Base-by-base conservation (phyloP, 148 eudicot species). In the Simmondsia chinensis region DNA sequence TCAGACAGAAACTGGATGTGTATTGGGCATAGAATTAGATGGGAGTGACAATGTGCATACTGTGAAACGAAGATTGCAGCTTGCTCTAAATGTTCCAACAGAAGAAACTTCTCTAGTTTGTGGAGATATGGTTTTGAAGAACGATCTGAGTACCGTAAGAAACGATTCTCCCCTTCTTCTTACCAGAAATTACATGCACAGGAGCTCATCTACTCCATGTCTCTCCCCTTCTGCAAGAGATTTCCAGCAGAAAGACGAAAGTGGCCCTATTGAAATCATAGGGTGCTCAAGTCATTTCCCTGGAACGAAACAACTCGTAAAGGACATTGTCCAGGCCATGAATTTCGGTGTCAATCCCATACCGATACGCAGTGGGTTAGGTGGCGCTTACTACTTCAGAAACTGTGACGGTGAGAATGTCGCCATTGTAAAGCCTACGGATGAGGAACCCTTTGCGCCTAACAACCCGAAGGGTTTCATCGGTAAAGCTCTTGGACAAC, bases 121-220 rank as follows among this genome's bases (percentile, higher is more conserved):
- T 46, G 73, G 73, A 11, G 73, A 69, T 52, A 48, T 33, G 47
- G 54, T 62, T 3, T 57, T 69, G 15, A 53, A 57, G 5, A 57
- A 63, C 52, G 74, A 66, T 20, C 71, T 66, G 5, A 59, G 60
- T 18, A 27, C 42, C 25, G 44, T 69, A 20, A 36, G 60, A 41
- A 63, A 57, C 30, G 56, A 69, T 44, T 63, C 55, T 0, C 48
- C 74, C 1, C 65, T 69, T 37, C 69, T 69, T 6, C 49, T 69
- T 4, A 53, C 74, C 5, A 46, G 52, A 16, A 69, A 52, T 6
- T 34, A 24, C 27, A 7, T 63, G 69, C 69, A 69, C n/a, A 39
- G 74, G 19, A 69, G 74, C 69, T 57, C 74, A 22, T 69, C 74
- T n/a, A 57, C 69, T 2, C 74, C 74, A 11, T 69, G 74, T 63